Percentiles rank a stretch among this genome's conserved stretches.
phyloP scores from a whole-genome alignment of 345 rosid species.

The Laguncularia racemosa region DNA sequence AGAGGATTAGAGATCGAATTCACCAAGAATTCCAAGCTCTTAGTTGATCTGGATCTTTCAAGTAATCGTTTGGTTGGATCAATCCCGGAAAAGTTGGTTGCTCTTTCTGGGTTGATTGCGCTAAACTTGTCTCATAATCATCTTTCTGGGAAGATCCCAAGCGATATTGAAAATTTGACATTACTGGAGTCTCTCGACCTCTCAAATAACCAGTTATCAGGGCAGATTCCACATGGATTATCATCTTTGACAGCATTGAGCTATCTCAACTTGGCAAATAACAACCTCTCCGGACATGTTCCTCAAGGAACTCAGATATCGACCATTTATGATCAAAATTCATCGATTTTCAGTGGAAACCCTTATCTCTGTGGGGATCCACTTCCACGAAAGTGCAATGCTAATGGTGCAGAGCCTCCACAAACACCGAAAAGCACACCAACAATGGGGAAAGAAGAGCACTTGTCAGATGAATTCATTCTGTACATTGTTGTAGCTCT shows the following conservation, averaged over 20 bases:
- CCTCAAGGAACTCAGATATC: slow-evolving; percentile 9
- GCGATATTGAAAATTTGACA: background rate
- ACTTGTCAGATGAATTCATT: no score
- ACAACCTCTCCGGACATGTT: slow-evolving; percentile 19
- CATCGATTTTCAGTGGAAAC: no score
- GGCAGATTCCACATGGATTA: slow-evolving; percentile 5
- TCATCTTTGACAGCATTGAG: slow-evolving; percentile 1
- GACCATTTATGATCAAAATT: no score
- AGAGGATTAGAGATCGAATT: slow-evolving; percentile 1
- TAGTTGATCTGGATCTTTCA: slow-evolving; percentile 16
- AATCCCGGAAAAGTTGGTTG: slow-evolving; percentile 9
- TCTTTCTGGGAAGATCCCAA: slow-evolving; percentile 1
- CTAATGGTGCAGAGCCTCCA: no score
- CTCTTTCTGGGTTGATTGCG: slow-evolving; percentile 5
- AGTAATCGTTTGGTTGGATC: slow-evolving; percentile 15
- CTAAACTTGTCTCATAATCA: slow-evolving; percentile 15
- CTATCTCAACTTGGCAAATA: slow-evolving; percentile 24
- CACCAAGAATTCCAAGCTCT: background rate
- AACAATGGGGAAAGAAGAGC: no score
- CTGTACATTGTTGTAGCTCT: no score
- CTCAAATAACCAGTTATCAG: background rate
- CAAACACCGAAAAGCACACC: no score
- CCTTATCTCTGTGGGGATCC: no score
- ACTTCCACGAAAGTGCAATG: no score
- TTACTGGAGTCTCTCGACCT: background rate